Evolutionary conservation across 2,329 filamentous ascomycete species (phyloP), one percentile per base, ranked within the genome.

Genomic region (Pyricularia sp.): DNA sequence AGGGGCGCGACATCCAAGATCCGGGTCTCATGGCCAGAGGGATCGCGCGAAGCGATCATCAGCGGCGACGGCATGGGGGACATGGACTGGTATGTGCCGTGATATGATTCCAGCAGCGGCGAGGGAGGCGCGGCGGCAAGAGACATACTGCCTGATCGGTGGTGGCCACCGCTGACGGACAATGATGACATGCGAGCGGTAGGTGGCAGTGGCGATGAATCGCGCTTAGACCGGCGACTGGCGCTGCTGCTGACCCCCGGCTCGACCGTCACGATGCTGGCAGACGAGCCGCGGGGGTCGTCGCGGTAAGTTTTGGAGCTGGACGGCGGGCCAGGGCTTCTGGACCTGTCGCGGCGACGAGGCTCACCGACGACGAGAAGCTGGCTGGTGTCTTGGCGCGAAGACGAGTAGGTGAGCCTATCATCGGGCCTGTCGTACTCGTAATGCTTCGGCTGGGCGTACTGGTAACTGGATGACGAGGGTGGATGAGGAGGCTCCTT

Each of bases 61-160:
- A 94, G 81, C 0, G 94, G 92, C 0, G 93, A 93, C 0, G 94
- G 94, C 92, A 97, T 97, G 0, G 94, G 94, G 0, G 94, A 97
- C 74, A 96, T 92, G 69, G 92, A 92, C 78, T 98, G 94, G 74
- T 97, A 98, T 0, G 94, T 97, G 58, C 94, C 94, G 71, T 90
- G 91, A 79, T 98, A 98, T 0, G 95, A 90, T 79, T 98, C 94
- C 1, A 97, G 86, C 66, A 98, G 83, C 0, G 94, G 95, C 71
- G 93, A 97, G 0, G 88, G 88, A 0, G 93, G 92, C 1, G 92
- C 72, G 26, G 81, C 80, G 2, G 85, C 80, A 1, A 88, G 77
- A 14, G 85, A 83, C 66, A 81, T 71, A 67, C 73, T 76, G 25
- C 77, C 77, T 26, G 74, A 74, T 20, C 42, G 42, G 10, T 77